Base-by-base conservation (phyloP, 2,329 filamentous ascomycete genomes). In the Cadophora luteo-olivacea region DNA sequence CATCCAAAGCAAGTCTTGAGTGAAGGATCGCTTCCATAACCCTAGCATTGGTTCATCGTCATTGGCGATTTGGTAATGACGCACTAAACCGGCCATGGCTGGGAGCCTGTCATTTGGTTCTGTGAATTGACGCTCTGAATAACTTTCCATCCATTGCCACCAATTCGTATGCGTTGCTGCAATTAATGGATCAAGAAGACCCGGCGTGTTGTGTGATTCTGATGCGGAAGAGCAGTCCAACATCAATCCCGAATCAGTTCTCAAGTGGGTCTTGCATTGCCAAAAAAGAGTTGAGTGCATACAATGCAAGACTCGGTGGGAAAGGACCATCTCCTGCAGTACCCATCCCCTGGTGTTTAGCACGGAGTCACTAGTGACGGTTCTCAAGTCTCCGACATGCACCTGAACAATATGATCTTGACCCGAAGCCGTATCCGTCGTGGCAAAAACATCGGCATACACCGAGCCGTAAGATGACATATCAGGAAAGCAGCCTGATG, bases 241-340 rank as follows among this genome's bases (percentile, higher is more conserved):
- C 25, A 45, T 22, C 24, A 61, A 12, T 12, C 60, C 60, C 8
- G 14, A 16, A 14, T 61, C 60, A 14, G 24, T 9, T 14, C 36
- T 45, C 19, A 19, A 49, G 38, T 61, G 24, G 7, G 60, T 48
- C 29, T 48, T 45, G 45, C 60, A 61, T 32, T 61, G 38, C 60
- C 60, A 61, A 24, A 48, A 32, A 1, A 61, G 33, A 29, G 24
- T 22, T 6, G 60, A 61, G 12, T 11, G 4, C 60, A 61, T 61
- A 22, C 33, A 61, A n/a, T 61, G 60, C 24, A 61, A 9, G 41
- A 61, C n/a, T 22, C 60, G 60, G n/a, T 61, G 60, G 12, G 64
- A 66, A 7, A 66, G 55, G 5, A 66, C 41, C 57, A 57, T 51
- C 29, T 66, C 64, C 32, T 66, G 64, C 1, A 66, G 22, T 4